phyloP scores from a whole-genome alignment of 805 yeast species.

The Yamadazyma philogaea region DNA sequence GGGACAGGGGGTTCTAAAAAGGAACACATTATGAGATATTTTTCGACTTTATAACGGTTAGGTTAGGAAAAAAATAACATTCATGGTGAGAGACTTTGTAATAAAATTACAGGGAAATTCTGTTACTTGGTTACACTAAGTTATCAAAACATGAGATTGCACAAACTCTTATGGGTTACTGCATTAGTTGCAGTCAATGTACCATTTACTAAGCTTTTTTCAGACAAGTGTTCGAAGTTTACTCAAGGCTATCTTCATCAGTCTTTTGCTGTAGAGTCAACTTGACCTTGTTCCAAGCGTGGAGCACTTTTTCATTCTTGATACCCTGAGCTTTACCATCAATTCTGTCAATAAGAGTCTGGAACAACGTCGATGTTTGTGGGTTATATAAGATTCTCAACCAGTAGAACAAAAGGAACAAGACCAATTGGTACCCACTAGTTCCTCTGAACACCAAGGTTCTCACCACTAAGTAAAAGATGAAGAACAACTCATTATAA shows the following conservation, averaged over 20 bases:
- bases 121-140: no score
- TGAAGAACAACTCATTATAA: slow-evolving; percentile 56
- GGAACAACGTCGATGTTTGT: slow-evolving; percentile 44
- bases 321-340: slow-evolving; percentile 41
- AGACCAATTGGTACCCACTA: slow-evolving; percentile 63
- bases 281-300: slow-evolving; percentile 36
- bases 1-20: no score
- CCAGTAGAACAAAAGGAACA: slow-evolving; percentile 65
- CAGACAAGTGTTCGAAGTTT: no score
- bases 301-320: slow-evolving; percentile 44
- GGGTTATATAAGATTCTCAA: slow-evolving; percentile 58
- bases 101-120: no score
- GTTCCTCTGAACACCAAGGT: slow-evolving; percentile 62
- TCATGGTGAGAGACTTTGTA: no score
- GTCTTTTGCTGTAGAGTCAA: slow-evolving; percentile 27
- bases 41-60: no score
- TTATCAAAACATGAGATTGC: no score
- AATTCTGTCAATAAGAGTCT: slow-evolving; percentile 37
- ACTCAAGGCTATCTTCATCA: slow-evolving; percentile 7
- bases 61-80: no score
- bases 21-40: no score
- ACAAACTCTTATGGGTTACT: no score
- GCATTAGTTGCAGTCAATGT: not conserved
- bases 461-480: slow-evolving; percentile 53
- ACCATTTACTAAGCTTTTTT: not conserved